These are phyloP conservation scores for Raffaelea arxii DNA, from an alignment of 2,329 filamentous ascomycete genomes.

Conservation along the genomic window DNA sequence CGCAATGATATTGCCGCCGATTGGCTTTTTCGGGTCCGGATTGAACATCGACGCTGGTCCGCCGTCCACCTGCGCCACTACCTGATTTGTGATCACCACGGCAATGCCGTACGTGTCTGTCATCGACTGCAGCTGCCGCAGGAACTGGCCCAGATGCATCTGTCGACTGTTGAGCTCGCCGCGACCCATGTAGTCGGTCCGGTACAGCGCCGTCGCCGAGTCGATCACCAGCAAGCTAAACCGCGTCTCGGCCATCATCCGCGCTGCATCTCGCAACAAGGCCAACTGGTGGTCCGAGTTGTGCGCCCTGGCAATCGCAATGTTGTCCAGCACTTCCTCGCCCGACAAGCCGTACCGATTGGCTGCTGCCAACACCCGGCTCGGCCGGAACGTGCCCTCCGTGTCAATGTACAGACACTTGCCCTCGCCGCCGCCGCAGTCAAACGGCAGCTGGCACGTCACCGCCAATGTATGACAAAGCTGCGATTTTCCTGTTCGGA, in stretches of 20 bases:
- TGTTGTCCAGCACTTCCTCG: slow-evolving; percentile 96
- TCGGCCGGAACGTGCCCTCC: slow-evolving; percentile 91
- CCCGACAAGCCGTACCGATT: slow-evolving; percentile 91
- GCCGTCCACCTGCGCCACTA: slow-evolving; percentile 95
- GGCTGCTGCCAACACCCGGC: slow-evolving; percentile 81
- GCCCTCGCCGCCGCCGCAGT: slow-evolving; percentile 97
- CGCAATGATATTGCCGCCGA: slow-evolving; percentile 97
- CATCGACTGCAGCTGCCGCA: slow-evolving; percentile 72
- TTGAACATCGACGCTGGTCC: slow-evolving; percentile 98
- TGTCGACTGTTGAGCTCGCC: slow-evolving; percentile 93
- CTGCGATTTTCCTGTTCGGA: slow-evolving; percentile 95
- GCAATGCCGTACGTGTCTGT: slow-evolving; percentile 87
- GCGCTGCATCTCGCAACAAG: slow-evolving; percentile 84
- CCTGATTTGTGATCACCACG: slow-evolving; percentile 97
- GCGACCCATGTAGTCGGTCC: slow-evolving; percentile 93
- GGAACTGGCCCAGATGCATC: slow-evolving; percentile 78
- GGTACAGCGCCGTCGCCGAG: slow-evolving; percentile 88
- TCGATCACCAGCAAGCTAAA: slow-evolving; percentile 95
- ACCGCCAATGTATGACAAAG: slow-evolving; percentile 98
- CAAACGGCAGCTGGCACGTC: slow-evolving; percentile 93
- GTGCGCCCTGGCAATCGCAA: slow-evolving; percentile 95
- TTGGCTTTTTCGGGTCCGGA: slow-evolving; percentile 97
- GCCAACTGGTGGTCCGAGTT: slow-evolving; percentile 98
- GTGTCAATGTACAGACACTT: slow-evolving; percentile 99
- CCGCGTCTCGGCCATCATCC: slow-evolving; percentile 99